phyloP scores from a whole-genome alignment of 257 asterid genomes.

The Euphrasia confusa region DNA sequence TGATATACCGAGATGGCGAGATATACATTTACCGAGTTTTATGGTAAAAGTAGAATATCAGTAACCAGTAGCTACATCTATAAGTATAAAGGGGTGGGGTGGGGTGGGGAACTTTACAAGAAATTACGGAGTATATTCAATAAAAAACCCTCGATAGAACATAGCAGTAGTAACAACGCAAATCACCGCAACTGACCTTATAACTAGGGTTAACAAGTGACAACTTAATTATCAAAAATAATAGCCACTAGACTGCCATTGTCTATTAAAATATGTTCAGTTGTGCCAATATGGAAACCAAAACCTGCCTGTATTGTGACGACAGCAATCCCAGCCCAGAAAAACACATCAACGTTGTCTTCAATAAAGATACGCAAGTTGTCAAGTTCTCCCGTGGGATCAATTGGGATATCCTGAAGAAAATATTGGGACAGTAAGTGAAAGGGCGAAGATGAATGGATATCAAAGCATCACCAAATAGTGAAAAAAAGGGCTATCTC shows the following conservation, averaged over 20 bases:
- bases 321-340: slow-evolving; percentile 64
- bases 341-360: slow-evolving; percentile 54
- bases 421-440: slow-evolving; percentile 16
- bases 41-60: neutral
- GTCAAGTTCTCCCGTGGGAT: slow-evolving; percentile 84
- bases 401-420: slow-evolving; percentile 70
- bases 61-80: slow-evolving; percentile 7
- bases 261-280: slow-evolving; percentile 6
- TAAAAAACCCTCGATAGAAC: neutral
- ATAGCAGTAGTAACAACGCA: slow-evolving; percentile 8
- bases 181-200: slow-evolving; percentile 9
- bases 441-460: slow-evolving; percentile 17
- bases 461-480: slow-evolving; percentile 16
- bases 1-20: neutral
- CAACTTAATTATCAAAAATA: neutral
- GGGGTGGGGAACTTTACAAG: neutral
- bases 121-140: neutral
- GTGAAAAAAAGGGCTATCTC: neutral
- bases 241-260: neutral
- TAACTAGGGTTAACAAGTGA: neutral
- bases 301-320: slow-evolving; percentile 64
- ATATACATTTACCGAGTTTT: neutral
- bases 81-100: too few species aligned
- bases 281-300: slow-evolving; percentile 21
- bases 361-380: slow-evolving; percentile 42